Base-by-base conservation (phyloP, 768 basidiomycete species). In the Fomitopsis serialis region DNA sequence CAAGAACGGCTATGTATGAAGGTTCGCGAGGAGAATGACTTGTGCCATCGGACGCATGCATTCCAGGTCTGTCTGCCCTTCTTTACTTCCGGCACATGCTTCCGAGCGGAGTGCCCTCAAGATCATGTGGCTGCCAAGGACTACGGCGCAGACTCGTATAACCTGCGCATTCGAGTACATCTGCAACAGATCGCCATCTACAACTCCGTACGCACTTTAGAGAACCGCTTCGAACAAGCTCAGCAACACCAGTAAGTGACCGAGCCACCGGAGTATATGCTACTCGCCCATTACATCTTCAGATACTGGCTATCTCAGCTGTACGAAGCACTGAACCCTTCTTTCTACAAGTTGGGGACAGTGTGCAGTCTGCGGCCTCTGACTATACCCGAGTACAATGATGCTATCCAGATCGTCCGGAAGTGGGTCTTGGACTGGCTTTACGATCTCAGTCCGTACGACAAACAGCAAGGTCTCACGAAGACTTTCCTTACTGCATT, bases 141-240 rank as follows among this genome's bases (percentile, higher is more conserved):
- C 21, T 52, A 68, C 47, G 64, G 60, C 32, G 32, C 62, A 1
- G 58, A 58, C n/a, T 69, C 66, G 59, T 82, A 74, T 45, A 76
- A 77, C 42, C 23, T 60, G 19, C 73, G 74, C 11, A 62, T 81
- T 8, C 65, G 72, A 4, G 61, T 78, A 23, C 74, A 78, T 57
- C 53, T 84, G 1, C 73, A 74, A 44, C 78, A 82, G 46, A 74
- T 84, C 1, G 56, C 71, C 44, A 78, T 83, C 15, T 68, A 76
- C 40, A 71, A 78, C 24, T 57, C 58, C 7, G 56, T 71, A 2
- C 53, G 64, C 45, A 58, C 36, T 1, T 13, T 55, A 15, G 48
- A 54, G 36, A 3, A 54, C 15, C 27, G 42, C 11, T n/a, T 10
- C 29, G 50, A 56, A 19, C 53, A 46, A 7, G 25, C 27, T 12